These are phyloP conservation scores for Posidonia australis DNA, from an alignment of 106 monocot species.

Conservation along the genomic window DNA sequence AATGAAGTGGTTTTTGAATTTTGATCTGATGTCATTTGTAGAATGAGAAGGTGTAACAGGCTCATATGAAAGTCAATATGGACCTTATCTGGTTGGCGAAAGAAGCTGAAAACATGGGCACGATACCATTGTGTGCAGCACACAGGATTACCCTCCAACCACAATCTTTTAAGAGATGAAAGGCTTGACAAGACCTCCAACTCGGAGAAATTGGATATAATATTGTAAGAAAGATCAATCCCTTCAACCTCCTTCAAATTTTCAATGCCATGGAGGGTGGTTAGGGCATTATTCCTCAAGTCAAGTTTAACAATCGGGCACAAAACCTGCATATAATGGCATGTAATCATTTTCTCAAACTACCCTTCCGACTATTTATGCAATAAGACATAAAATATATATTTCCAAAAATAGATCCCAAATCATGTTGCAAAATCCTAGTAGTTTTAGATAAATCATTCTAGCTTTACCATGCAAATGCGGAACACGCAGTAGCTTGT, in stretches of 20 bases:
- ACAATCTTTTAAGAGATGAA: conserved; percentile 56
- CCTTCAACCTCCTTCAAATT: conserved; percentile 78
- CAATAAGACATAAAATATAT: too few relatives aligned
- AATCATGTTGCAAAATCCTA: too few relatives aligned
- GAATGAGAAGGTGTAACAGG: neutral
- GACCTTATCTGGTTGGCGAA: conserved; percentile 54
- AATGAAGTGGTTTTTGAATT: too few relatives aligned
- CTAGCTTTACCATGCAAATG: too few relatives aligned
- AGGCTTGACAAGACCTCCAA: conserved; percentile 67
- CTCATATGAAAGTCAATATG: neutral
- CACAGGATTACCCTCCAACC: conserved; percentile 96
- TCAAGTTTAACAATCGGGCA: conserved; percentile 78
- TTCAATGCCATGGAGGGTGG: conserved; percentile 63
- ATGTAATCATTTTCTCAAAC: neutral
- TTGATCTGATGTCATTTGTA: neutral
- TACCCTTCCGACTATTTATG: too few relatives aligned
- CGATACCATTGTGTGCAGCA: conserved; percentile 82
- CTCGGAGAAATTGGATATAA: conserved; percentile 82
- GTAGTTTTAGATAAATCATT: too few relatives aligned
- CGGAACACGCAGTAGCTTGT: too few relatives aligned
- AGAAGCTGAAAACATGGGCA: conserved; percentile 70
- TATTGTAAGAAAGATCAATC: conserved; percentile 91
- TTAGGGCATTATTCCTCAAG: conserved; percentile 87
- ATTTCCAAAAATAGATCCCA: too few relatives aligned
- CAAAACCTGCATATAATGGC: conserved; percentile 39